Evolutionary conservation across 805 yeast species (phyloP).

Genomic region (Wickerhamomyces chaumierensis): DNA sequence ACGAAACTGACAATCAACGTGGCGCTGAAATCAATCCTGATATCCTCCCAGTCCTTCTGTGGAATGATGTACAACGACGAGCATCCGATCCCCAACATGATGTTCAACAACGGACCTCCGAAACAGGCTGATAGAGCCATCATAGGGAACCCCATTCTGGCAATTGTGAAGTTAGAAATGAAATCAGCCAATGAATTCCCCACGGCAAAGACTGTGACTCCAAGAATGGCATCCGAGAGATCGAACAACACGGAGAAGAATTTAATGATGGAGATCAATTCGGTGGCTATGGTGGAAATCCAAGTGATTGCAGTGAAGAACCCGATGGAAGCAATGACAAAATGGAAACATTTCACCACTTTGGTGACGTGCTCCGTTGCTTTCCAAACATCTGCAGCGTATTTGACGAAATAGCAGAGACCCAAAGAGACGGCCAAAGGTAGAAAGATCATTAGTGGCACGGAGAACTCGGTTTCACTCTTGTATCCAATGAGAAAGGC

Average conservation of each 20-base stretch:
- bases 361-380: neutral
- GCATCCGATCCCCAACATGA: conserved; percentile 70
- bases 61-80: conserved; percentile 43
- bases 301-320: conserved; percentile 60
- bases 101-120: conserved; percentile 81
- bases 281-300: conserved; percentile 39
- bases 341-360: neutral
- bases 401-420: neutral
- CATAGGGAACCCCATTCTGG: conserved; percentile 75
- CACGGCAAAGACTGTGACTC: conserved; percentile 82
- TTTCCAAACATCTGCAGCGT: conserved; percentile 2
- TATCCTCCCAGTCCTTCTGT: conserved; percentile 5
- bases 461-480: neutral
- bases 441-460: conserved; percentile 1
- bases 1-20: conserved; percentile 27
- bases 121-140: conserved; percentile 94
- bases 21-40: conserved; percentile 27
- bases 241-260: conserved; percentile 47
- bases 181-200: conserved; percentile 92
- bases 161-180: conserved; percentile 73
- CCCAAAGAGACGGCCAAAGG: conserved; percentile 3
- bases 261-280: conserved; percentile 53
- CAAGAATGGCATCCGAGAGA: conserved; percentile 71
- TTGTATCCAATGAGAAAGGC: conserved; percentile 8
- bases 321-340: conserved; percentile 34